Base-by-base conservation (phyloP, 2,329 filamentous ascomycete genomes). In the Venturia carpophila region DNA sequence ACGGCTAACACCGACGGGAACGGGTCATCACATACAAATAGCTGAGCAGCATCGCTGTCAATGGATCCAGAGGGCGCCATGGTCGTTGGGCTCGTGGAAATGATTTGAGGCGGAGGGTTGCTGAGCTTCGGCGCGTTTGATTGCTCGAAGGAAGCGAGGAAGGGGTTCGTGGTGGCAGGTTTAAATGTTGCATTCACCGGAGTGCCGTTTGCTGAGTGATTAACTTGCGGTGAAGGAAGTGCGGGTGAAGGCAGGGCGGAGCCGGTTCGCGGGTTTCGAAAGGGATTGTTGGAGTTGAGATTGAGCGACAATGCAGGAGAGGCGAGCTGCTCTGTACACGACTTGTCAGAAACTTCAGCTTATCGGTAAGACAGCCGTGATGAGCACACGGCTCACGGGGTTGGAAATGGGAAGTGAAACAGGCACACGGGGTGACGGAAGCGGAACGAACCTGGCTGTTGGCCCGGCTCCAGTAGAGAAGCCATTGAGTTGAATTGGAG, bases 281-380 rank as follows among this genome's bases (percentile, higher is more conserved):
- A 92, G 68, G 89, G 89, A 74, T 92, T 92, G 82, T 92, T 92
- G 75, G 87, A 87, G 72, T 78, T 77, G 66, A 92, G 83, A 76
- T 86, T 88, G 74, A 88, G 78, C 64, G 83, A 79, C 73, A 88
- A 79, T 69, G 80, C 81, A 69, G 82, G 75, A 37, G 41, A 58
- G 52, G 52, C 52, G 52, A n/a, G 52, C 30, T 58, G 52, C 27
- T 58, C 52, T 58, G 19, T 37, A 37, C 52, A 37, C 5, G 30
- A 21, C 27, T 19, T 34, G 52, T 58, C 30, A 58, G 52, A n/a
- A 58, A 9, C 6, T 2, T 58, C 11, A 7, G 52, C 52, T 56
- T 37, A 58, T 58, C 52, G 37, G 17, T 58, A 37, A 5, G 52
- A 17, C 27, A 27, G 27, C 52, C 30, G 24, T 39, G 30, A 37